Evolutionary conservation across 495 filamentous ascomycete species (phyloP), one percentile per base, ranked within the genome.

Genomic region (Penicillium waksmanii): DNA sequence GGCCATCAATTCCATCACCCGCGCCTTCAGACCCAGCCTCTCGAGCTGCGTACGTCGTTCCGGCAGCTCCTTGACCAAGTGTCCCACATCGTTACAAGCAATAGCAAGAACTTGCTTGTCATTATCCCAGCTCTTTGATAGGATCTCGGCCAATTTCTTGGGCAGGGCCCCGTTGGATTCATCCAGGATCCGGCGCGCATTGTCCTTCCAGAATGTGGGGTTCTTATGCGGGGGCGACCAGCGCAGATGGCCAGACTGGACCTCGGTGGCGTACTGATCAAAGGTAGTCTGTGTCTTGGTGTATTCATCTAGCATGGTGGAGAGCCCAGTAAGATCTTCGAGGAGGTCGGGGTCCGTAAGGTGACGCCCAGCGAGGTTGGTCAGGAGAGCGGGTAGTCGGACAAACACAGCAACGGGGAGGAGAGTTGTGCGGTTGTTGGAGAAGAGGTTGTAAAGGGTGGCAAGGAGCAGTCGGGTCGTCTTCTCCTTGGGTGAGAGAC

Each of bases 21-120:
- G 82, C 7, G 82, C 83, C 82, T 99, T 98, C 55, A 98, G 73
- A 1, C 96, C 94, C n/a, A 92, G 67, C 71, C 88, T 92, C 82
- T 98, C 95, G 66, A 97, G 80, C 73, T 90, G 87, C 33, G 74
- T 74, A 62, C 93, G 80, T 73, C 88, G 90, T 76, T 96, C 94
- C 5, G 95, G 92, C 50, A 93, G 87, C 74, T 96, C 93, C 66
- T 90, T 92, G 23, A 98, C 94, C 53, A 98, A 76, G 56, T 80
- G 88, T 13, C 92, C 93, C 18, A 98, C 83, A 72, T 98, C 95
- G 67, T 97, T 97, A 74, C 93, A 97, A 19, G 89, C 96, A 71
- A 98, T 95, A 0, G 96, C 95, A 60, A 98, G 81, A 19, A 98
- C 94, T 66, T 95, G 89, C 80, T 96, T 97, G 73, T 98, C 96